Evolutionary conservation across 2,329 filamentous ascomycete genomes (phyloP), one percentile per base, ranked within the genome.

Genomic region (Scytalidium sp.): DNA sequence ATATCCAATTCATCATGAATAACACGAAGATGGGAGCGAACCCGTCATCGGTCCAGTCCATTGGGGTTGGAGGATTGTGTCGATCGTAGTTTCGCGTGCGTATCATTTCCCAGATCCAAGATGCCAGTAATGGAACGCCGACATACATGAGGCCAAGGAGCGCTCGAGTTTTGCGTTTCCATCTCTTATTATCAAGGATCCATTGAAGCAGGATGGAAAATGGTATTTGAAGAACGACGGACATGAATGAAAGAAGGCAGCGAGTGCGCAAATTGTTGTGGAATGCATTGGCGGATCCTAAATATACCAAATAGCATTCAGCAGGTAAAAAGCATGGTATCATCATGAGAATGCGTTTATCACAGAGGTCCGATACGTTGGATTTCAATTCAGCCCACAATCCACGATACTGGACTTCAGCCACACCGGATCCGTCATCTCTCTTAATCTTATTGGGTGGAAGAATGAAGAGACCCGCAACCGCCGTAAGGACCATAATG

Each of bases 231-330:
- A 67, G 25, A 1, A 64, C 54, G 17, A 66, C 60, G 3, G 63
- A 54, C 41, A 65, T 56, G 50, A 68, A 65, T 6, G 61, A 62
- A 11, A 66, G 50, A 3, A 68, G 56, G 13, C 56, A 57, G 44
- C 61, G 50, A 9, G 60, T 60, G n/a, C 60, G 47, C n/a, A 63
- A 45, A 40, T 62, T 57, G 50, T 62, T 64, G 53, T 61, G 60
- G 46, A 50, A 63, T 4, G 62, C 57, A 41, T 68, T 68, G 22
- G 65, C 64, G 2, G 65, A 64, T 17, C 65, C 65, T n/a, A 56
- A 56, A 40, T 67, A 67, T 3, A 67, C 64, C 15, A 36, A n/a
- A 43, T 64, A 67, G 20, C 57, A 60, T 49, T 67, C 64, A 4
- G 60, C 56, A 6, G 64, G 52, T 19, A 64, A 51, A 22, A 50